These are phyloP conservation scores for Laguncularia racemosa DNA, from an alignment of 345 rosid genomes.

Conservation along the genomic window DNA sequence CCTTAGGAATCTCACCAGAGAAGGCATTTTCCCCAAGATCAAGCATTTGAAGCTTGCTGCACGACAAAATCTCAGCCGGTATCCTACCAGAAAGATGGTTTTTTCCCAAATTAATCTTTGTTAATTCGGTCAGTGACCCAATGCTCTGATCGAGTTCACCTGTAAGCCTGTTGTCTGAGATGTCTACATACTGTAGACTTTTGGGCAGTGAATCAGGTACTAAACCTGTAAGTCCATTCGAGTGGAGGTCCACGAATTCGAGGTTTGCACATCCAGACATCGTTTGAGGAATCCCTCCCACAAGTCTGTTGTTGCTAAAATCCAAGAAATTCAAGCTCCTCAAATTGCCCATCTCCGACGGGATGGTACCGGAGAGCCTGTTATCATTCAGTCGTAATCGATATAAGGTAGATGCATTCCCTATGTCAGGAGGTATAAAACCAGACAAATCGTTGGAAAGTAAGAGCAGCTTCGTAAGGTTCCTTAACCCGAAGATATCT, in stretches of 20 bases:
- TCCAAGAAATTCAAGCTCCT: conserved; percentile 69
- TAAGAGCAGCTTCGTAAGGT: conserved; percentile 76
- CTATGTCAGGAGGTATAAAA: conserved; percentile 70
- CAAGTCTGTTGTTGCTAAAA: conserved; percentile 54
- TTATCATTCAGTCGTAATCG: conserved; percentile 65
- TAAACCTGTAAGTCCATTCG: conserved; percentile 64
- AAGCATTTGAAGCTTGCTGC: conserved; percentile 66
- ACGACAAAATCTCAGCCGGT: conserved; percentile 61
- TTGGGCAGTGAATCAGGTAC: conserved; percentile 59
- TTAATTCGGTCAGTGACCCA: conserved; percentile 56
- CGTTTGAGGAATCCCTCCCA: conserved; percentile 57
- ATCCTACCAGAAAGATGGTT: conserved; percentile 63
- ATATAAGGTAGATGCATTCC: conserved; percentile 64
- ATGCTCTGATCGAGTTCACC: conserved; percentile 53
- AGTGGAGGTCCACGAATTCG: conserved; percentile 71
- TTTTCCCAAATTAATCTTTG: conserved; percentile 66
- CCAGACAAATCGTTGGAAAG: conserved; percentile 78
- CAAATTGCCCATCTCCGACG: conserved; percentile 62
- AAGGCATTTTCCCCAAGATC: conserved; percentile 63
- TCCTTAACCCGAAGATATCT: conserved; percentile 50
- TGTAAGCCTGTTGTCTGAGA: conserved; percentile 65
- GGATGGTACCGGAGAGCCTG: conserved; percentile 64
- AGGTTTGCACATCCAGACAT: conserved; percentile 53
- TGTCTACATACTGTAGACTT: conserved; percentile 57
- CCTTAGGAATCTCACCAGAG: conserved; percentile 76